Evolutionary conservation across 1,139 yeast genomes (phyloP), one percentile per base, ranked within the genome.

Genomic region (Candida glucosophila): DNA sequence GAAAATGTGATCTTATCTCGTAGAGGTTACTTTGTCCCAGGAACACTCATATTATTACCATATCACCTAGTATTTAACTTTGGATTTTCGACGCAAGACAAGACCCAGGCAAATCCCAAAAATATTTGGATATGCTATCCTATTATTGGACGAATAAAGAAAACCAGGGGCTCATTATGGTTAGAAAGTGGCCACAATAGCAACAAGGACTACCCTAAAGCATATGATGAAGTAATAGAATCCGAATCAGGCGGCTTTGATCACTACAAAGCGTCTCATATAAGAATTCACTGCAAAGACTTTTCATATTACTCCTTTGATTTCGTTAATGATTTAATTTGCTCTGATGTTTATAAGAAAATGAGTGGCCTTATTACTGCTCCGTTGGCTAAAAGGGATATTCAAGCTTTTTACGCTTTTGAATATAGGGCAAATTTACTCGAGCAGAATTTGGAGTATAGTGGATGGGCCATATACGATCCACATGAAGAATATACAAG

Each of bases 91-190:
- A 34, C 31, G 23, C 32, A 36, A 17, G 31, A 29, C 37, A 26
- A 37, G 35, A n/a, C 39, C 35, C 27, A 49, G 15, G 55, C 59
- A 19, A 28, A 49, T 16, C 55, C 59, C 18, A 57, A 77, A 32
- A 97, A 90, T 47, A 70, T 85, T 13, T 90, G 98, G 98, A 69
- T 86, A 18, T 81, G 95, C 33, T 90, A 88, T 50, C 97, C 97
- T 1, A 73, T 88, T 39, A 77, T 88, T 23, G 80, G 76, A 24
- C 58, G 67, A 29, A 75, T 82, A 3, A 70, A 71, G 35, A 73
- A 79, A 36, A 65, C 76, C 16, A 43, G 71, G 35, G 75, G 80
- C 15, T 58, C 75, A 3, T 57, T 71, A 2, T 48, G 60, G 49
- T 34, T 55, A 12, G 41, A 28, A 14, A 28, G 19, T 14, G 25